Evolutionary conservation across 1,139 yeast species (phyloP).

Genomic region (Magnusiomyces ingens): DNA sequence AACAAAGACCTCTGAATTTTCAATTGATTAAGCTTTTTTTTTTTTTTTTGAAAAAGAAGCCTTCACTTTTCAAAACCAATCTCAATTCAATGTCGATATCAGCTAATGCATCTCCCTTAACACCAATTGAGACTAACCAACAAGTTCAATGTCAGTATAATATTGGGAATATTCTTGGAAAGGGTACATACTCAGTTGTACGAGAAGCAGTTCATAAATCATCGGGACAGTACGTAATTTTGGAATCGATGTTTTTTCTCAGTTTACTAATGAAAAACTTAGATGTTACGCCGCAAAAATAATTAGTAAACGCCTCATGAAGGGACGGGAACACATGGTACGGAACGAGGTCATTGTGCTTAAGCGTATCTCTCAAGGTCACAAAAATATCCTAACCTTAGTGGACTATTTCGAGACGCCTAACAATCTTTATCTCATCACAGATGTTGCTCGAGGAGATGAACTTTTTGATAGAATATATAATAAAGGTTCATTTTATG

Average conservation of each 20-base stretch:
- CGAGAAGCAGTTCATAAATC: conserved; percentile 37
- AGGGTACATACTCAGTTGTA: conserved; percentile 39
- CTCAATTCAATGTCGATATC: not conserved
- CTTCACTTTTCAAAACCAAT: too few species aligned
- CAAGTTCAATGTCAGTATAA: conserved; percentile 29
- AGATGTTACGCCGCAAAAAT: conserved; percentile 39
- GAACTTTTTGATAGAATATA: conserved; percentile 61
- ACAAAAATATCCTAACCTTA: conserved; percentile 55
- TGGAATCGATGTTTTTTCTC: not conserved
- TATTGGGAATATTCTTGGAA: conserved; percentile 32
- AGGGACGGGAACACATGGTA: conserved; percentile 42
- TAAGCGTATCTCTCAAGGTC: conserved; percentile 41
- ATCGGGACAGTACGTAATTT: conserved; percentile 24
- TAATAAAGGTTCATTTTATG: conserved; percentile 44
- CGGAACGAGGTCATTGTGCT: conserved; percentile 53
- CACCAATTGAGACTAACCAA: conserved; percentile 7
- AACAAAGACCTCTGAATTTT: too few species aligned
- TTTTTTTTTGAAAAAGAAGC: too few species aligned
- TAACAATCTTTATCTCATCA: conserved; percentile 51
- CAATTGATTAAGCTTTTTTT: too few species aligned
- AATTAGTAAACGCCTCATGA: conserved; percentile 39
- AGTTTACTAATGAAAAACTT: not conserved
- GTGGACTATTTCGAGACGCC: conserved; percentile 67
- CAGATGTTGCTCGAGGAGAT: conserved; percentile 63
- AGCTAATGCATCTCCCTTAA: not conserved